phyloP scores from a whole-genome alignment of 192 early-diverging fungal genomes.

The Endogone sp. region DNA sequence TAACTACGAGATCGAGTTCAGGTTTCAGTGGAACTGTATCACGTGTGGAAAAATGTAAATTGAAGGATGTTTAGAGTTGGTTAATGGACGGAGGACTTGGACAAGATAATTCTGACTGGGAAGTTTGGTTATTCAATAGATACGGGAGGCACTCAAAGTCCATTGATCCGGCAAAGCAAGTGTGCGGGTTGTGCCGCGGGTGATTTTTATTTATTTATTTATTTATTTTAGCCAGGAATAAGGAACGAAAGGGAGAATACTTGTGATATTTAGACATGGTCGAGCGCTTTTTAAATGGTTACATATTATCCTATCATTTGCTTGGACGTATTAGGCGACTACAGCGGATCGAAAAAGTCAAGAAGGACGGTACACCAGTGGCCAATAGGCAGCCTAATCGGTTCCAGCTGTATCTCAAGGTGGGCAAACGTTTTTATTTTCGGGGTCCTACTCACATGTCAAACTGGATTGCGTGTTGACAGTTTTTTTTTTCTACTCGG shows the following conservation, averaged over 20 bases:
- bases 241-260: not conserved
- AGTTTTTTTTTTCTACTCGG: too few relatives aligned
- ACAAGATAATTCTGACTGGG: not conserved
- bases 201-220: not conserved
- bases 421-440: not conserved
- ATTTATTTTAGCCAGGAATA: not conserved
- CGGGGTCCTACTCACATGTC: not conserved
- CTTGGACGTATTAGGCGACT: not conserved
- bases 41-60: slow-evolving; percentile 1
- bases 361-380: not conserved
- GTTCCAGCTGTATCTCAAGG: slow-evolving; percentile 3
- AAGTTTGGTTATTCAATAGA: not conserved
- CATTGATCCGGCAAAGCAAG: not conserved
- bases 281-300: not conserved
- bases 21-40: not conserved
- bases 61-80: not conserved
- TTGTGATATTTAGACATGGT: not conserved
- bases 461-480: not conserved
- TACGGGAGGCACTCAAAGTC: slow-evolving; percentile 1
- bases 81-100: not conserved
- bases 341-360: not conserved
- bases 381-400: not conserved
- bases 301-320: not conserved
- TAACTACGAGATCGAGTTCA: not conserved
- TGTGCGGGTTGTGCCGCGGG: not conserved